Percentiles rank a stretch among this genome's conserved stretches.
phyloP scores from a whole-genome alignment of 306 rosid species.

The Cucurbita argyrosperma region DNA sequence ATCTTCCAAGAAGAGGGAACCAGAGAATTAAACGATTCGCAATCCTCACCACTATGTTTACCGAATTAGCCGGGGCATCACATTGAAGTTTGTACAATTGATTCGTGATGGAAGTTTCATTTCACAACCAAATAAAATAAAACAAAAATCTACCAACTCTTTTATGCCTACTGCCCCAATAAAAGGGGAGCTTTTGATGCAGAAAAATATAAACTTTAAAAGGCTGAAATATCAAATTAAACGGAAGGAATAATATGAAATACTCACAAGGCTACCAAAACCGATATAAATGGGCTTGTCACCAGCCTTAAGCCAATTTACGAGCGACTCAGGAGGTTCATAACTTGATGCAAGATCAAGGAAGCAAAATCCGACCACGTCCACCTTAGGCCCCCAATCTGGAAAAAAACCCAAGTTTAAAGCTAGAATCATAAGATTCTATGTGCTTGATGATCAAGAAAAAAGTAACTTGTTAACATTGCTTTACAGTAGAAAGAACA shows the following conservation, averaged over 20 bases:
- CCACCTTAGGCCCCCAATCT: constrained; percentile 98
- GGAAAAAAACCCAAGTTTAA: constrained; percentile 20
- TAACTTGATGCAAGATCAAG: constrained; percentile 97
- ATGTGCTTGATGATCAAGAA: background rate
- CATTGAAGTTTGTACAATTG: background rate
- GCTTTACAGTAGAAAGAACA: background rate
- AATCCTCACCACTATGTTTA: background rate
- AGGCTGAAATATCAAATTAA: background rate
- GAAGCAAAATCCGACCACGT: constrained; percentile 98
- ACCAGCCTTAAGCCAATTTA: constrained; percentile 82
- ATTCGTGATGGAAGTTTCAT: background rate
- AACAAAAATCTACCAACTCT: background rate
- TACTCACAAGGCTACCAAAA: constrained; percentile 88
- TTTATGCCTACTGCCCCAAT: background rate
- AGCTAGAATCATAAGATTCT: background rate
- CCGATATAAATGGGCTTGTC: constrained; percentile 87
- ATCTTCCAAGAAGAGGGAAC: background rate
- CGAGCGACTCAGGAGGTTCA: constrained; percentile 69
- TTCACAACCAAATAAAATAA: background rate
- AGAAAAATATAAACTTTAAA: background rate
- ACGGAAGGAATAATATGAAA: constrained; percentile 2
- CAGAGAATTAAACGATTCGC: background rate
- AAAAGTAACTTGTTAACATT: background rate
- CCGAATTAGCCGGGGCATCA: background rate
- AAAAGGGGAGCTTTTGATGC: background rate